Base-by-base conservation (phyloP, 2,329 filamentous ascomycete genomes). In the Pleurostoma richardsiae region DNA sequence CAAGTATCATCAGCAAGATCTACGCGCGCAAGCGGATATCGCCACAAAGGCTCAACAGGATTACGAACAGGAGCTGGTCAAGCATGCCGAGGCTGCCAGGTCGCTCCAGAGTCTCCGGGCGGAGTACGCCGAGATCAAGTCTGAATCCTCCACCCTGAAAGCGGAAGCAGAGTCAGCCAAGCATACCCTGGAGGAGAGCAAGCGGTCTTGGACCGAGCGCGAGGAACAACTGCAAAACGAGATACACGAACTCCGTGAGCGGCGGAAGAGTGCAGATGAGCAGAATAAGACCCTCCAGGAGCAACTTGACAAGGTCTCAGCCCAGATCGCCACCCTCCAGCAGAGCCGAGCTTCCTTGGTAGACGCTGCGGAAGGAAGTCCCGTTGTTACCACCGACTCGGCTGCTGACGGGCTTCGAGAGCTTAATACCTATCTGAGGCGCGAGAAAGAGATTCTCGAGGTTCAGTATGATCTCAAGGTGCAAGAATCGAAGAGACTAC, bases 401-500 rank as follows among this genome's bases (percentile, higher is more conserved):
- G 82, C 80, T 39, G 71, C 84, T 7, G 88, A 90, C 54, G 88
- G 88, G 45, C 79, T 96, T 7, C 87, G 94, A 51, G 92, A 97
- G 59, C 81, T 99, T 47, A 95, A 95, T 68, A 86, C 82, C 51
- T 99, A 94, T 64, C 73, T 99, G 51, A 86, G 92, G 41, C 86
- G 90, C 39, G 95, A 99, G 69, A 99, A 97, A 73, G 94, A 97
- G 63, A 97, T 99, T 54, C 79, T 96, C 6, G 92, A 99, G 57
- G 89, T 96, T n/a, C 92, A 97, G 60, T 88, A 90, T 58, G 91
- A 96, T 56, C 76, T 97, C 40, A 91, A 92, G 58, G 77, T 84
- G 1, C 89, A 95, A 57, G 94, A 99, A 67, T 78, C 83, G 45
- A 95, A 95, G 67, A 83, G 94, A 45, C 69, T 96, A 39, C 88